A percentile compares a stretch with the other conserved stretches of the same genome.
Evolutionary conservation across 805 yeast genomes (phyloP).

Genomic region (Saturnispora hagleri): DNA sequence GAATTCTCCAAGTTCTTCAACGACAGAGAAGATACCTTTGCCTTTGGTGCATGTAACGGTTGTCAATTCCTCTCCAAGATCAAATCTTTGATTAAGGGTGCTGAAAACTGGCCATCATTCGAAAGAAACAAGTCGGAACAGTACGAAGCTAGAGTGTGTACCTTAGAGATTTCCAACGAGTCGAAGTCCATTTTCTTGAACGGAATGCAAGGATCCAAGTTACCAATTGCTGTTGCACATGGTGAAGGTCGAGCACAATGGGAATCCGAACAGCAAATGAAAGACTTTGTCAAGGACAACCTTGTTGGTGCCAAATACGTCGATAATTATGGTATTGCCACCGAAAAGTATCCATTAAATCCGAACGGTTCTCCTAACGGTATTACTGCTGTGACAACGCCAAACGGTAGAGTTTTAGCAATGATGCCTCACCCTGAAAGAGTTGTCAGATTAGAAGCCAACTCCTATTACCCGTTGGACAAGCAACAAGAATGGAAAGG

Average conservation of each 20-base stretch:
- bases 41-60: constrained; percentile 97
- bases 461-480: constrained; percentile 76
- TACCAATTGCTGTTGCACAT: constrained; percentile 97
- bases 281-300: constrained; percentile 40
- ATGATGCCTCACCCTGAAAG: constrained; percentile 99
- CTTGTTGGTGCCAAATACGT: constrained; percentile 69
- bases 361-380: constrained; percentile 95
- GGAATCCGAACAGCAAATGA: constrained; percentile 34
- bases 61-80: constrained; percentile 92
- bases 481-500: constrained; percentile 61
- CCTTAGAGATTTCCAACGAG: constrained; percentile 59
- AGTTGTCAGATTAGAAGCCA: constrained; percentile 76
- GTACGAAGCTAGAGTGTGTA: constrained; percentile 88
- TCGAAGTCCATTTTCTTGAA: constrained; percentile 61
- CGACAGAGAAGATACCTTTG: constrained; percentile 84
- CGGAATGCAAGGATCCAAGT: constrained; percentile 85
- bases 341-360: constrained; percentile 83
- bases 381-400: constrained; percentile 83
- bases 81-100: constrained; percentile 82
- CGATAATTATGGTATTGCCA: constrained; percentile 80
- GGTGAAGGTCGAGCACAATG: constrained; percentile 95
- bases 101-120: constrained; percentile 92
- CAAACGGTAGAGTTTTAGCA: constrained; percentile 91
- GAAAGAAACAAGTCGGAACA: constrained; percentile 89
- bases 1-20: constrained; percentile 79